Conservation (phyloP, 257 asterid species). For the Scutellaria barbata region DNA sequence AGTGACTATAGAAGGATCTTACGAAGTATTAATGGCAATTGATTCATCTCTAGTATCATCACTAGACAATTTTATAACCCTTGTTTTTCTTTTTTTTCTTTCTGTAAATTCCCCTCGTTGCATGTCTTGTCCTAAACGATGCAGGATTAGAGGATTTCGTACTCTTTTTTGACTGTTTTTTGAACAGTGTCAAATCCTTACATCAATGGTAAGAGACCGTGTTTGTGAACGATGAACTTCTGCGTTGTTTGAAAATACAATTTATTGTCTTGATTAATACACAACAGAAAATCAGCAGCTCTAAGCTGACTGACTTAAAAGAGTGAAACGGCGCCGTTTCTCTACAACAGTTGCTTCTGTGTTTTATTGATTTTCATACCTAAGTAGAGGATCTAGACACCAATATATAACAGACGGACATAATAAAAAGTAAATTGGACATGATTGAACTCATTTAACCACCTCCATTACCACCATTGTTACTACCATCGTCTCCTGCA, state of each 20-base stretch:
- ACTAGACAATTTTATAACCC: constrained; percentile 1
- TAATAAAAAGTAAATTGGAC: too few species aligned
- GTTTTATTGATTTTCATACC: too few species aligned
- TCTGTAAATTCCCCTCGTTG: not conserved
- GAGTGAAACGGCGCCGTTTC: too few species aligned
- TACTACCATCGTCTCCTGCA: constrained; percentile 36
- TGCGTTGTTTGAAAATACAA: not conserved
- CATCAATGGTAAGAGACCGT: not conserved
- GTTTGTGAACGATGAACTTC: constrained; percentile 1
- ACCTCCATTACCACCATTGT: constrained; percentile 34
- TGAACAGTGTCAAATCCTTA: constrained; percentile 10
- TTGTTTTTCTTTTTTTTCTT: not conserved
- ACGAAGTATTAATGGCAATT: constrained; percentile 48
- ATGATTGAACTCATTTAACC: constrained; percentile 26
- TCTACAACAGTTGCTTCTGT: too few species aligned
- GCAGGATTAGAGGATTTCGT: constrained; percentile 9
- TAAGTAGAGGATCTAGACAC: too few species aligned
- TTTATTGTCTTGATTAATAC: not conserved
- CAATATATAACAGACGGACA: too few species aligned
- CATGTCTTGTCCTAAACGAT: constrained; percentile 25
- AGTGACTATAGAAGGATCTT: constrained; percentile 59
- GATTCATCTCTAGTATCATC: constrained; percentile 27
- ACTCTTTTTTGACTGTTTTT: constrained; percentile 16
- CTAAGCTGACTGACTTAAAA: too few species aligned
- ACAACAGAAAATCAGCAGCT: too few species aligned